These are phyloP conservation scores for Globisporangium perplexum DNA, from an alignment of 352 stramenopile genomes.

Conservation along the genomic window DNA sequence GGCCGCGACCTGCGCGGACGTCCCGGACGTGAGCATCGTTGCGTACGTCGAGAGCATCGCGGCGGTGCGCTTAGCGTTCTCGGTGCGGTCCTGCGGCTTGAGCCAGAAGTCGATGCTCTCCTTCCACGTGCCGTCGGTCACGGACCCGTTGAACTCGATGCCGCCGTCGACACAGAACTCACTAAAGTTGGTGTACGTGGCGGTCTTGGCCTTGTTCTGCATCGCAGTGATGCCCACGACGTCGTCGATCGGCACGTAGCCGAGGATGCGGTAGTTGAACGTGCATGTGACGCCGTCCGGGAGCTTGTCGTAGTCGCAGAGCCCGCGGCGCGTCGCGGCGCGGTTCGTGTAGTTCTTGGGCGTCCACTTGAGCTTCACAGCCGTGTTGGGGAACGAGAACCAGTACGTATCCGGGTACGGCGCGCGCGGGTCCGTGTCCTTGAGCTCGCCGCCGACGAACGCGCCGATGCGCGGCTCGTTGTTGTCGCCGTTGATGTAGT, in stretches of 20 bases:
- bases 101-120: constrained; percentile 55
- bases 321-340: constrained; percentile 16
- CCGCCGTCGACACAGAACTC: constrained; percentile 57
- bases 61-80: constrained; percentile 33
- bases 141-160: constrained; percentile 51
- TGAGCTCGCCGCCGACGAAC: constrained; percentile 50
- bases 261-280: constrained; percentile 68
- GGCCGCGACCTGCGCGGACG: constrained; percentile 24
- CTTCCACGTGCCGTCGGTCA: constrained; percentile 24
- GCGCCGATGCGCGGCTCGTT: constrained; percentile 56
- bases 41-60: constrained; percentile 47
- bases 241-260: constrained; percentile 68
- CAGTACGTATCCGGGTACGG: constrained; percentile 71
- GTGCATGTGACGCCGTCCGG: constrained; percentile 61
- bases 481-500: constrained; percentile 71
- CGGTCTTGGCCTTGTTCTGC: constrained; percentile 23
- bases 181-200: constrained; percentile 51
- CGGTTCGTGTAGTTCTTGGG: constrained; percentile 14
- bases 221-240: constrained; percentile 70
- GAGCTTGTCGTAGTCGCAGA: constrained; percentile 14
- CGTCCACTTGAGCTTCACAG: constrained; percentile 17
- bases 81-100: constrained; percentile 36
- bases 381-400: constrained; percentile 81
- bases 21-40: constrained; percentile 18
- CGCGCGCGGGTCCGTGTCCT: constrained; percentile 40